Evolutionary conservation across 106 monocot genomes (phyloP).

Genomic region (Posidonia australis): DNA sequence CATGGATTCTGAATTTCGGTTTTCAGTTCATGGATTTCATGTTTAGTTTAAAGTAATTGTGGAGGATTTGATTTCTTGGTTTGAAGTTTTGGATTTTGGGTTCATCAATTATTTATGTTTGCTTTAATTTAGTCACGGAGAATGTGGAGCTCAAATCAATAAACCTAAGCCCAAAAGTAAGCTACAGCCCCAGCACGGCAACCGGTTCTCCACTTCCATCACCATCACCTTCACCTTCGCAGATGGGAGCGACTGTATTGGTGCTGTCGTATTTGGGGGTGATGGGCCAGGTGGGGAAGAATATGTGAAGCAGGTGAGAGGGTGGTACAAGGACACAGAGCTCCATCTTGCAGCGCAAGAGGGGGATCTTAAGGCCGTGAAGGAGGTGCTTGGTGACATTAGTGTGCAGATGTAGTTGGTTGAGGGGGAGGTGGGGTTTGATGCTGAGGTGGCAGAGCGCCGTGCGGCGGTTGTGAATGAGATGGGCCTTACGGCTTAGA

Average conservation of each 20-base stretch:
- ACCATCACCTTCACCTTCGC: too few species aligned
- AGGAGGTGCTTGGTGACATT: constrained; percentile 5
- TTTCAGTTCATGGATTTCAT: too few species aligned
- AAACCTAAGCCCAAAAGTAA: too few species aligned
- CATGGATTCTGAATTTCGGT: too few species aligned
- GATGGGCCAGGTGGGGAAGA: constrained; percentile 11
- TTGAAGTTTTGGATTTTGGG: too few species aligned
- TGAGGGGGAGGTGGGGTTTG: not conserved
- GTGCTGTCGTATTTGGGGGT: constrained; percentile 8
- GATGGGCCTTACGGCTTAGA: constrained; percentile 8
- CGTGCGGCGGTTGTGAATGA: constrained; percentile 4
- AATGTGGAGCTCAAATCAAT: too few species aligned
- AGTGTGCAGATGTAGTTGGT: constrained; percentile 1
- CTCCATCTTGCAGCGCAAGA: constrained; percentile 10
- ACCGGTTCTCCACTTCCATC: too few species aligned
- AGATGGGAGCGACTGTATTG: not conserved
- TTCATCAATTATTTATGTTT: too few species aligned
- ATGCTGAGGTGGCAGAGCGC: not conserved
- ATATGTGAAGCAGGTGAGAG: constrained; percentile 17
- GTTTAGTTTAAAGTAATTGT: too few species aligned
- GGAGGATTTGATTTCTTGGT: too few species aligned
- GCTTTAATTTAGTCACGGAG: too few species aligned
- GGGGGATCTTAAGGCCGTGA: constrained; percentile 8
- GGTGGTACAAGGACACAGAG: constrained; percentile 11
- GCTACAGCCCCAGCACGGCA: too few species aligned